Evolutionary conservation across 2,329 filamentous ascomycete species (phyloP).

Genomic region (Chalara sp.): DNA sequence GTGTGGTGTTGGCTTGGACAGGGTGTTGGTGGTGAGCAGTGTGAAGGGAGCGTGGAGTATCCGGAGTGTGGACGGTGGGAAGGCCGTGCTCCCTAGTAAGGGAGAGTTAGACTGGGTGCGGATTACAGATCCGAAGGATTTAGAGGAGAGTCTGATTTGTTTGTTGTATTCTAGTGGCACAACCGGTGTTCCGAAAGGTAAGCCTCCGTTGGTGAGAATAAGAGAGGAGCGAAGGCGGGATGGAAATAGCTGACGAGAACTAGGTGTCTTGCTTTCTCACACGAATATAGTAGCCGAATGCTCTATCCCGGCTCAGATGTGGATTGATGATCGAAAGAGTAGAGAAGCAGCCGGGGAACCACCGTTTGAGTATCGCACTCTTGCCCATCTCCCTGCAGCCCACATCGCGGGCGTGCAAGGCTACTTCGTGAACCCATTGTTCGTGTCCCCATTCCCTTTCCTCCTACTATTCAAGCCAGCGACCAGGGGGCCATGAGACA

Average conservation of each 20-base stretch:
- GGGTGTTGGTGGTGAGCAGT: slow-evolving; percentile 34
- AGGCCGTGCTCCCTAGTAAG: slow-evolving; percentile 27
- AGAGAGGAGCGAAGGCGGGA: neutral
- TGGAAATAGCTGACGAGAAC: neutral
- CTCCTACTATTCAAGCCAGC: no score
- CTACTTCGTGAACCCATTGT: slow-evolving; percentile 37
- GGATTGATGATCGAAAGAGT: slow-evolving; percentile 22
- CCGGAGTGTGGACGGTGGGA: slow-evolving; percentile 26
- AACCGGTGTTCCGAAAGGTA: slow-evolving; percentile 77
- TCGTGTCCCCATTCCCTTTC: no score
- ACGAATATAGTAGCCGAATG: slow-evolving; percentile 35
- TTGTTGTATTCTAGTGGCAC: slow-evolving; percentile 78
- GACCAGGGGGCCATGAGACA: no score
- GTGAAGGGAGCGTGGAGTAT: slow-evolving; percentile 17
- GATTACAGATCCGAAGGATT: slow-evolving; percentile 41
- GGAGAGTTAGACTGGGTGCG: slow-evolving; percentile 42
- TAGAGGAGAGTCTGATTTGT: slow-evolving; percentile 50
- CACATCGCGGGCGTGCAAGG: slow-evolving; percentile 42
- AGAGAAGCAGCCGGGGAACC: slow-evolving; percentile 12
- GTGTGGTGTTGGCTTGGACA: slow-evolving; percentile 35
- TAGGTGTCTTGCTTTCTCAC: slow-evolving; percentile 34
- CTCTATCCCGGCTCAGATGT: slow-evolving; percentile 26
- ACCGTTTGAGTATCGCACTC: slow-evolving; percentile 31
- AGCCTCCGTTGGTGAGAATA: slow-evolving; percentile 25
- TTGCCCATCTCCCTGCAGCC: slow-evolving; percentile 39